phyloP scores from a whole-genome alignment of 1,284 basidiomycete genomes.

The Irpex sp. region DNA sequence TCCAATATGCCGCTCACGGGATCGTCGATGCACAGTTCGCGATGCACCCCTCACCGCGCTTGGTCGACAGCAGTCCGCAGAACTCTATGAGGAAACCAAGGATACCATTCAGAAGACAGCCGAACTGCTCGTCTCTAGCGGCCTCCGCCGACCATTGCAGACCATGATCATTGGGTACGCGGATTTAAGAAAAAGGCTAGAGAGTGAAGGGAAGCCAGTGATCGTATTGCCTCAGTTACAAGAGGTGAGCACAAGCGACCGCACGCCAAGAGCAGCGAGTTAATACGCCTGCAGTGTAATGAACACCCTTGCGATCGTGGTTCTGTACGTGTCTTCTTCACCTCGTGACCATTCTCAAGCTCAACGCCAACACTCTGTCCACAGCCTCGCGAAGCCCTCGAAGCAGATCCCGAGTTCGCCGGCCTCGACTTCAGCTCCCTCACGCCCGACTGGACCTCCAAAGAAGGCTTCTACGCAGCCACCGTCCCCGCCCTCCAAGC shows the following conservation, averaged over 20 bases:
- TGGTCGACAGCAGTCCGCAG: conserved; percentile 27
- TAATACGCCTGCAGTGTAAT: conserved; percentile 15
- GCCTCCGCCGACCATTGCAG: conserved; percentile 27
- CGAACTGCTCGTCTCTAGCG: conserved; percentile 28
- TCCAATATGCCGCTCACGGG: too few species aligned
- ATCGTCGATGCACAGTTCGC: conserved; percentile 13
- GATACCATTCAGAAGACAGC: conserved; percentile 27
- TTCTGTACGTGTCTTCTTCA: conserved; percentile 17
- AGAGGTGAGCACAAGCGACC: conserved; percentile 17
- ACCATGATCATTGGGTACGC: conserved; percentile 27
- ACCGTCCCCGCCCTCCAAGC: conserved; percentile 19
- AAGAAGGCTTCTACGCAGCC: conserved; percentile 25
- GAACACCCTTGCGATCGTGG: conserved; percentile 26
- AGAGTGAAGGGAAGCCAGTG: conserved; percentile 24
- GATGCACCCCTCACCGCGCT: conserved; percentile 24
- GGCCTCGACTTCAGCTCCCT: conserved; percentile 26
- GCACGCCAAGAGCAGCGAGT: not conserved
- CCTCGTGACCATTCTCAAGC: not conserved
- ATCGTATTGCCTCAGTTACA: conserved; percentile 28
- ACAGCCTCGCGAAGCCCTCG: conserved; percentile 24
- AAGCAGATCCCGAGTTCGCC: conserved; percentile 27
- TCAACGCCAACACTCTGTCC: not conserved
- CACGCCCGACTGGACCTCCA: conserved; percentile 28
- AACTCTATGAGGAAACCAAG: conserved; percentile 23
- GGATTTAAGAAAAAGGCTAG: conserved; percentile 22